Base-by-base conservation (phyloP, 208 protist genomes). In the Trypanosoma scelopori region DNA sequence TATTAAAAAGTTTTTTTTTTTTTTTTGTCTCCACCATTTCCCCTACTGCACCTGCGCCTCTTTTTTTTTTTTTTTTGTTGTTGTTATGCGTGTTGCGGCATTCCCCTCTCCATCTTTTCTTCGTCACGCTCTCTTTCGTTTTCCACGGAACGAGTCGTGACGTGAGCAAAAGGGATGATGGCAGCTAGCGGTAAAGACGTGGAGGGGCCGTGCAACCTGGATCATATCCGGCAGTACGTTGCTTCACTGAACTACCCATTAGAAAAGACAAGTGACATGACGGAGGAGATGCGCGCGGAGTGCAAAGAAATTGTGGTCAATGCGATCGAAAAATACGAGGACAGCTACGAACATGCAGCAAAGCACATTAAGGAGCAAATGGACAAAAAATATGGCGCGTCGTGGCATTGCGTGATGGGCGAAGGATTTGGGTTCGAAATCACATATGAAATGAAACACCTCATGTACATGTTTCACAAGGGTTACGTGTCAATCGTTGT, bases 321-420 rank as follows among this genome's bases (percentile, higher is more conserved):
- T 55, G 96, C 93, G 1, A 81, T 97, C 50, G 93, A 92, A 78
- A 98, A 94, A 67, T 84, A 87, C 35, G 89, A 93, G 46, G 86
- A 90, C 60, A 97, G 91, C 68, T 97, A 97, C 57, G 95, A 98
- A 59, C 81, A 86, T 30, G 96, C 96, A 16, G 92, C 93, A 18
- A 97, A 96, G 69, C 81, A 97, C 32, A 79, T 96, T 16, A 98
- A 98, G 67, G 95, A 97, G 66, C 82, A 89, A 58, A 97, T 98
- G 93, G 94, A 98, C 73, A 97, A 98, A 65, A 97, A 98, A 74
- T 98, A 92, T 67, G 95, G 95, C 28, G 74, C 85, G 11, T 91
- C 84, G 3, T 98, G 94, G 94, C 88, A 98, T 61, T 97, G 92
- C 43, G 84, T 98, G n/a, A 97, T 98, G 46, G 96, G 96, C 12